phyloP scores from a whole-genome alignment of 257 asterid species.

The Nicotiana undulata region DNA sequence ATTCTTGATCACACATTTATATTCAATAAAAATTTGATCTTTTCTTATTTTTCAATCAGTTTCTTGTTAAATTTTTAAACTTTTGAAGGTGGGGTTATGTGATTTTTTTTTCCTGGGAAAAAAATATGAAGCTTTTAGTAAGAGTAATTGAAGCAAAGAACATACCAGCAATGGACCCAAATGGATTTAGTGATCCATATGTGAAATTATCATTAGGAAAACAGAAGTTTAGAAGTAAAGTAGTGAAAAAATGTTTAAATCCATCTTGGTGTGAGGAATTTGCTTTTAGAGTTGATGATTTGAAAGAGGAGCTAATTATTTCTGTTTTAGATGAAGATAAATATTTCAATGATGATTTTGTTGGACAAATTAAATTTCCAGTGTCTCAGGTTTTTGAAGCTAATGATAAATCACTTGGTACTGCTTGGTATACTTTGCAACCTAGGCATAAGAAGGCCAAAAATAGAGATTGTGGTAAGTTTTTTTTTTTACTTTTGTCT shows the following conservation, averaged over 20 bases:
- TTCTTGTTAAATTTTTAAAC: neutral
- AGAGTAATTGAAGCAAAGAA: slow-evolving; percentile 84
- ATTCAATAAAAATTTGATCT: neutral
- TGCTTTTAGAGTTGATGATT: slow-evolving; percentile 70
- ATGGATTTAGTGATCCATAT: slow-evolving; percentile 93
- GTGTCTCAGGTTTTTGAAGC: slow-evolving; percentile 67
- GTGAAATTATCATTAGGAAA: slow-evolving; percentile 82
- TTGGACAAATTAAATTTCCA: slow-evolving; percentile 73
- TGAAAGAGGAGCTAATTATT: slow-evolving; percentile 69
- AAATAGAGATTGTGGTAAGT: slow-evolving; percentile 73
- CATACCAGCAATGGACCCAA: slow-evolving; percentile 77
- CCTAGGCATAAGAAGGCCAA: slow-evolving; percentile 78
- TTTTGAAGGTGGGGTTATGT: neutral
- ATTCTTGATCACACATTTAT: neutral
- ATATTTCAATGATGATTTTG: slow-evolving; percentile 85
- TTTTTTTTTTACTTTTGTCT: slow-evolving; percentile 1
- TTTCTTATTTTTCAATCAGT: neutral
- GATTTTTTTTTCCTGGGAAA: neutral
- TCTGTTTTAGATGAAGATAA: slow-evolving; percentile 87
- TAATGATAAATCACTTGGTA: slow-evolving; percentile 73
- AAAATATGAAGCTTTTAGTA: slow-evolving; percentile 71
- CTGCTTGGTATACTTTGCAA: slow-evolving; percentile 77
- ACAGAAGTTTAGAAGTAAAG: slow-evolving; percentile 71
- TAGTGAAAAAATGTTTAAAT: slow-evolving; percentile 71
- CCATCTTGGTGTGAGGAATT: slow-evolving; percentile 98